Evolutionary conservation across 371 early-diverging fungal species (phyloP), one percentile per base, ranked within the genome.

Genomic region (Nematocida displodere): DNA sequence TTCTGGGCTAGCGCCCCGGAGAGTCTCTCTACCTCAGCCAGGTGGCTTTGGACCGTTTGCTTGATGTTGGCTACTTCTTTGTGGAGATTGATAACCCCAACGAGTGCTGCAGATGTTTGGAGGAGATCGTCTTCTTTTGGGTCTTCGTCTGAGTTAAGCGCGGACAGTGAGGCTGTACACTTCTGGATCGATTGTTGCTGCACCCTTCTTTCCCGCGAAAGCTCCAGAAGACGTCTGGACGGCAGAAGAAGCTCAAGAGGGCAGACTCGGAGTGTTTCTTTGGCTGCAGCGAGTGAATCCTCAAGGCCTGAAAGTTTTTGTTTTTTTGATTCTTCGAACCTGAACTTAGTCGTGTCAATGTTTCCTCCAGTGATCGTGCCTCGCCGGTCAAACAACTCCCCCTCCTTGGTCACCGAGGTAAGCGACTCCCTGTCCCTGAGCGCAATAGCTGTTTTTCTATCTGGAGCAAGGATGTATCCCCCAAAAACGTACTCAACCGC

Each of bases 291-390:
- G 4, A 62, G 8, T 44, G 17, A 4, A 4, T 11, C 46, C 24
- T 62, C 62, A 17, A 62, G 24, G 11, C 34, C 26, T 24, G 8
- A 8, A 8, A 62, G 7, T 26, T 7, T 11, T 26, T 54, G 31
- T 0, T 29, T 34, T 34, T 26, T 49, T 28, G 82, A 64, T 40
- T 76, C 58, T 7, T 84, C 85, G 33, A 26, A 48, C 11, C 75
- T 31, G 13, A 80, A 76, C 2, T 68, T 71, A 42, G 53, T 67
- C 29, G 33, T 52, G 15, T 68, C 58, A 15, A 54, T 39, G 56
- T 93, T 89, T 2, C 99, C 99, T 66, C 97, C 99, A 8, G 92
- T 91, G 24, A 98, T 84, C 0, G 92, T 91, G 40, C 98, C 99
- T 37, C 88, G 87, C 1, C 96, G 95, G 78, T 98, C 97, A 84